Base-by-base conservation (phyloP, 2,329 filamentous ascomycete genomes). In the Colletotrichum noveboracense region DNA sequence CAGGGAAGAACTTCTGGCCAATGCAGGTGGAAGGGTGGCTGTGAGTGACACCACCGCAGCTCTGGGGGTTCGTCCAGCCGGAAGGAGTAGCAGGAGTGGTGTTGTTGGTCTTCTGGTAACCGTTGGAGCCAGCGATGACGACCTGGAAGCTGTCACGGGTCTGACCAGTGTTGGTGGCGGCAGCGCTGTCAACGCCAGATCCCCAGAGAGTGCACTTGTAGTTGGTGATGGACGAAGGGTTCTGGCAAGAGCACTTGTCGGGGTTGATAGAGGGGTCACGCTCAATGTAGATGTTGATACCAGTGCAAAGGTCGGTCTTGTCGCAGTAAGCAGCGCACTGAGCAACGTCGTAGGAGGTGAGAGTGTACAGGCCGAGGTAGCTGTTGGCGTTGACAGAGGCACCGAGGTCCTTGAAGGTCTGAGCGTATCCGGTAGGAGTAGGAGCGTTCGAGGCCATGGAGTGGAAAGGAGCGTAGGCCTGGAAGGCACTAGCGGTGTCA, bases 41-140 rank as follows among this genome's bases (percentile, higher is more conserved):
- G 64, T 76, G 74, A 36, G 68, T 36, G 2, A 7, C 7, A 13
- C 64, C 13, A 34, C 70, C 34, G 70, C 74, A 76, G 70, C 18
- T 52, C 65, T 74, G 43, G 43, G 74, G 74, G 43, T 76, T 76
- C 13, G 43, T 76, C 74, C 74, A 76, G 70, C 74, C 74, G 36
- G 74, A 34, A 26, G 74, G 74, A 21, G 16, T 74, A 12, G 28
- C 0, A 18, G 74, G 74, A 9, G 56, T 68, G 10, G 74, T 76
- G 65, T 48, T 74, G 70, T 74, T 76, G 12, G 74, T 76, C 70
- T 76, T 76, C 70, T 76, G 56, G 43, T 78, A 78, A 2, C 77
- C 77, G 77, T 78, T 78, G 61, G 77, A 78, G 34, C 55, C 77
- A 48, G 73, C 58, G 10, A 77, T 76, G 16, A 75, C 70, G 6